Evolutionary conservation across 306 rosid species (phyloP), one percentile per base, ranked within the genome.

Genomic region (Mimosa bimucronata): DNA sequence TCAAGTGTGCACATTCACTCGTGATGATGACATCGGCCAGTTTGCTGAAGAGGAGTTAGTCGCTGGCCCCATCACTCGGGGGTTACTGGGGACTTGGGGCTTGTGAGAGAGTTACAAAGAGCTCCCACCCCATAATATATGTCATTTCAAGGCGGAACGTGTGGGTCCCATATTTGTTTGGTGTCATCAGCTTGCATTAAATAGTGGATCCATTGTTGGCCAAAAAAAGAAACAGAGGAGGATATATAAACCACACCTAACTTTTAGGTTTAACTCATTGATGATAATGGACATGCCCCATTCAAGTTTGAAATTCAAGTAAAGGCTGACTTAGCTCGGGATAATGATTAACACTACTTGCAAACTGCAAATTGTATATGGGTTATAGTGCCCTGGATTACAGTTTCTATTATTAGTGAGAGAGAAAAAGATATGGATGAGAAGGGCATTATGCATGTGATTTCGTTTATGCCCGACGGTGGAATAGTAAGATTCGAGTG

Each of bases 11-110:
- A 66, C 21, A 75, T 46, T 57, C 68, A 50, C 67, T 2, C 42
- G 46, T 71, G 79, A 30, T 57, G 74, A 73, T 21, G 13, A 55
- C 1, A 21, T 37, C 55, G 76, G 55, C 78, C 71, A 44, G 78
- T 73, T 71, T 40, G 82, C 77, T 26, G 57, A 69, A 76, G 86
- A 86, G 34, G 76, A 61, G 30, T 12, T 57, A 7, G 71, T 9
- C 60, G 77, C 62, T 26, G 31, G 45, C 37, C 37, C n/a, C 46
- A 45, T 21, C 3, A 67, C 19, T 40, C 25, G 1, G 71, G 37
- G 37, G 2, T 34, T 2, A 34, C 38, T 45, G 50, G 50, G 50
- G 50, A 45, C 18, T 45, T 10, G 73, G 58, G 83, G 50, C 66
- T 46, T 37, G 53, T 79, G 80, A 21, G 75, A 83, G 53, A 57